Evolutionary conservation across 768 basidiomycete genomes (phyloP), one percentile per base, ranked within the genome.

Genomic region (Kwoniella heveanensis): DNA sequence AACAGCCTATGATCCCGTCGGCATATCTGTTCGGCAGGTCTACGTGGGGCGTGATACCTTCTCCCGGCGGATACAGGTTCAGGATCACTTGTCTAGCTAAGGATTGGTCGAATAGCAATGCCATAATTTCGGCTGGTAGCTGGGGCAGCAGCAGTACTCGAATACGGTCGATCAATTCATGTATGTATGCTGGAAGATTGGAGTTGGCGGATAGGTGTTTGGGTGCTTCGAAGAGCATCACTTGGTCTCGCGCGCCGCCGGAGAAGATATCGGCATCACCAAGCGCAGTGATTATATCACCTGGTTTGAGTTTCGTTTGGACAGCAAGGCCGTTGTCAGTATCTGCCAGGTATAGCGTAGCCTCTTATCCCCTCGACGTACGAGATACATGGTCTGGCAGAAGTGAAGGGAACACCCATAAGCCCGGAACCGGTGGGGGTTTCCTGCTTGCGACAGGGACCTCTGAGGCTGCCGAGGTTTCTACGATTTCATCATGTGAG

Each of bases 1-100:
- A 93, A 56, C 95, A 85, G 9, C 91, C 91, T 24, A 97, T 83
- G 56, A 98, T 94, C 1, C 91, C 92, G 74, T 95, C 91, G 7
- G 86, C 91, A 73, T 89, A 98, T 15, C 94, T 86, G 26, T 83
- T 81, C 2, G 91, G 84, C 24, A 98, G 83, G 74, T 98, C 94
- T 47, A 98, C 85, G 70, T 97, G 94, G 0, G 91, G 85, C 0
- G 87, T 82, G 68, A 98, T 97, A 12, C 94, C 94, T 77, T 92
- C 87, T 7, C 94, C 94, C 0, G 92, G 91, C 22, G 82, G 81
- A 77, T 98, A 98, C 1, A 93, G 82, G 77, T 97, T 98, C 56
- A 97, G 69, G 60, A 97, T 98, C 0, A 87, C 90, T 75, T 97
- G 93, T 26, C 91, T 84, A 0, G 90, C 88, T 6, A 72, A 64